Percentiles rank a stretch among this genome's conserved stretches.
Conservation (phyloP, 1,284 basidiomycete genomes). For the Ceratobasidium sp. region DNA sequence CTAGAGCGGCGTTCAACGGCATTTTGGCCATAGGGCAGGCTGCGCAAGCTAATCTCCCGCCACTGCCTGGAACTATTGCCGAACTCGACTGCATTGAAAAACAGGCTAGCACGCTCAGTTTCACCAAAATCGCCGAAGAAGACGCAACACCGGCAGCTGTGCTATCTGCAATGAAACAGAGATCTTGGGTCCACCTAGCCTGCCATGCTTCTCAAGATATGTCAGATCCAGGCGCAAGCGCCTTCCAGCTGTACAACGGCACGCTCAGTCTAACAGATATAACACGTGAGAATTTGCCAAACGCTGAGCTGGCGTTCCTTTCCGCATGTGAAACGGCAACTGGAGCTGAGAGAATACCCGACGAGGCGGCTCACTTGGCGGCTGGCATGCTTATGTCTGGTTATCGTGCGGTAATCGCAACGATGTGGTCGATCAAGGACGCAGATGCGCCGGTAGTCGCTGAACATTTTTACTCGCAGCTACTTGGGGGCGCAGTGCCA, state of each 20-base stretch:
- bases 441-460: neutral
- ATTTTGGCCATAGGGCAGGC: neutral
- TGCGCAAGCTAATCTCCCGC: neutral
- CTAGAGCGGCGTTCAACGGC: neutral
- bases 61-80: neutral
- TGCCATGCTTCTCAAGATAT: constrained; percentile 7
- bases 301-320: constrained; percentile 3
- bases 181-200: constrained; percentile 1
- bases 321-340: neutral
- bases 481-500: too few relatives aligned
- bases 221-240: neutral
- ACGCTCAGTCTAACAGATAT: neutral
- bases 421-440: constrained; percentile 3
- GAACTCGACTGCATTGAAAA: neutral
- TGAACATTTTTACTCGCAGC: neutral
- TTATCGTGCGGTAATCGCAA: neutral
- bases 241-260: neutral
- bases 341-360: neutral
- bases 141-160: neutral
- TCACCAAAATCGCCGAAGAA: neutral
- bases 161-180: neutral
- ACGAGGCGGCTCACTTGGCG: constrained; percentile 6
- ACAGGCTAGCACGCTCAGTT: neutral
- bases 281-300: neutral
- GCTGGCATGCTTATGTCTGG: constrained; percentile 1